These are phyloP conservation scores for Fulvia fulva DNA, from an alignment of 2,329 filamentous ascomycete genomes.

Conservation along the genomic window DNA sequence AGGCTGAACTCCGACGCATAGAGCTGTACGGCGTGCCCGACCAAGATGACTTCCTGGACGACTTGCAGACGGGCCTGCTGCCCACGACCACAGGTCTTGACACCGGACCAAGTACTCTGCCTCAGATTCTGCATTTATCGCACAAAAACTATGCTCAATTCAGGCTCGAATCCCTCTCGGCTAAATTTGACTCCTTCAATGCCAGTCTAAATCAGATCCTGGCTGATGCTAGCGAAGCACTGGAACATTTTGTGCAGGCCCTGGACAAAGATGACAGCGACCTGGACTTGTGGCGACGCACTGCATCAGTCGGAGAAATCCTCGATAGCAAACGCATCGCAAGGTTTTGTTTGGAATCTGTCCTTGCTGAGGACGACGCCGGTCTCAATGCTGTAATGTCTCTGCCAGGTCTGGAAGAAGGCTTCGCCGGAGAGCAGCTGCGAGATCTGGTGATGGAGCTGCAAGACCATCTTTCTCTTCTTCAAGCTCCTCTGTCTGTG, in stretches of 20 bases:
- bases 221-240: constrained; percentile 39
- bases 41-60: constrained; percentile 35
- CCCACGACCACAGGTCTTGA: constrained; percentile 54
- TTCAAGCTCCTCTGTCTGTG: constrained; percentile 48
- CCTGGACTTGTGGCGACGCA: constrained; percentile 60
- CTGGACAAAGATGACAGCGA: constrained; percentile 63
- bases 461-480: constrained; percentile 53
- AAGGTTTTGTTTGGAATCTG: constrained; percentile 61
- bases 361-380: constrained; percentile 59
- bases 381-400: constrained; percentile 51
- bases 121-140: constrained; percentile 85
- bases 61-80: constrained; percentile 38
- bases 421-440: constrained; percentile 51
- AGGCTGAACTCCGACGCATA: constrained; percentile 76
- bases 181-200: constrained; percentile 24
- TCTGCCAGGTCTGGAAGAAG: constrained; percentile 56
- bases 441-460: constrained; percentile 47
- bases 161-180: constrained; percentile 59
- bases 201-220: constrained; percentile 29
- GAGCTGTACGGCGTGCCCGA: constrained; percentile 48
- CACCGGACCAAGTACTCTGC: constrained; percentile 72
- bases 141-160: constrained; percentile 97
- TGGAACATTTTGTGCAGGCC: constrained; percentile 57
- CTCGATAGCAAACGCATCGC: constrained; percentile 56
- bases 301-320: constrained; percentile 54